Evolutionary conservation across 306 rosid species (phyloP).

Genomic region (Vigna unguiculata): DNA sequence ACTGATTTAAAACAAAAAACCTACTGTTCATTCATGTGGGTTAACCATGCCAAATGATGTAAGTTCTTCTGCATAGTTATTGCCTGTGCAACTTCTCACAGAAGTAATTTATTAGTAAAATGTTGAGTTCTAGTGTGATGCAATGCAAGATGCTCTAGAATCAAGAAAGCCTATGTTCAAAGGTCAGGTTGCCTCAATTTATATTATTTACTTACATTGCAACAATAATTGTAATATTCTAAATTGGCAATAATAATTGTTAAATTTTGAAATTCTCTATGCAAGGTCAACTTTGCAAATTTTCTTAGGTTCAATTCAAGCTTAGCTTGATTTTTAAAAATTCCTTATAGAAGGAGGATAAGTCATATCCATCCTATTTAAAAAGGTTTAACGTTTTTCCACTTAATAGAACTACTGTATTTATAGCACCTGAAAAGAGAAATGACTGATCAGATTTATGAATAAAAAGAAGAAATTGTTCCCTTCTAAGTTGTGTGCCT

Average conservation of each 20-base stretch:
- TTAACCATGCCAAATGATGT: slow-evolving; percentile 27
- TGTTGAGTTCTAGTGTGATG: slow-evolving; percentile 20
- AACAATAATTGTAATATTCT: slow-evolving; percentile 19
- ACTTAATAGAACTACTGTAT: slow-evolving; percentile 1
- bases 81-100: slow-evolving; percentile 22
- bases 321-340: neutral
- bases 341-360: neutral
- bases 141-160: slow-evolving; percentile 9
- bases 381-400: slow-evolving; percentile 13
- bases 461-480: neutral
- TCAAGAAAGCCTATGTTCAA: slow-evolving; percentile 21
- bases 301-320: slow-evolving; percentile 11
- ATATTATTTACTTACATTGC: slow-evolving; percentile 5
- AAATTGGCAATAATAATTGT: slow-evolving; percentile 1
- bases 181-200: slow-evolving; percentile 22
- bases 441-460: neutral
- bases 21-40: neutral
- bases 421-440: neutral
- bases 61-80: slow-evolving; percentile 29
- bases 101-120: slow-evolving; percentile 24
- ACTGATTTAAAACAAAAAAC: slow-evolving; percentile 15
- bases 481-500: slow-evolving; percentile 10
- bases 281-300: neutral
- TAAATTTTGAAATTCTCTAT: neutral
- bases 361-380: slow-evolving; percentile 5